Evolutionary conservation across 2,329 filamentous ascomycete genomes (phyloP).

Genomic region (Exophiala calicioides): DNA sequence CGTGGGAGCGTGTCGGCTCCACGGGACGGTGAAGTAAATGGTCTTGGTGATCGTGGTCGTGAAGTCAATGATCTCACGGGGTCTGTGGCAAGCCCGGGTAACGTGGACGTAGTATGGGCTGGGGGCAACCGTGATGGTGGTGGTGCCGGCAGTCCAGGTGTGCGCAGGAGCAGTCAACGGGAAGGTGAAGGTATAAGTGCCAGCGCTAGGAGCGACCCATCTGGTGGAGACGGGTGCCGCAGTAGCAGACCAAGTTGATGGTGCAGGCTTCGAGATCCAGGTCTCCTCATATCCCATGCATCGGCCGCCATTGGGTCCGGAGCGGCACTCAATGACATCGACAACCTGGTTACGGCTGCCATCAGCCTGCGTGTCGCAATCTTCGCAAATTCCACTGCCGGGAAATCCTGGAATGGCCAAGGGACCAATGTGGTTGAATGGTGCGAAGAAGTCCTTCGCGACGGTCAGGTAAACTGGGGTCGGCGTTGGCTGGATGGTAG

Average conservation of each 20-base stretch:
- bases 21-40: constrained; percentile 21
- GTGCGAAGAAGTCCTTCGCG: constrained; percentile 24
- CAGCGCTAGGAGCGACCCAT: constrained; percentile 18
- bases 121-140: constrained; percentile 24
- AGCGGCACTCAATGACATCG: constrained; percentile 24
- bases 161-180: constrained; percentile 15
- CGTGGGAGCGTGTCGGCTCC: constrained; percentile 14
- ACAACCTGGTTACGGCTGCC: constrained; percentile 25
- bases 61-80: constrained; percentile 24
- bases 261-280: constrained; percentile 23
- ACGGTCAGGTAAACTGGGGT: constrained; percentile 19
- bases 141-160: constrained; percentile 6
- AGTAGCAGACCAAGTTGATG: constrained; percentile 12
- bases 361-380: constrained; percentile 19
- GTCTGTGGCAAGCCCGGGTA: constrained; percentile 16
- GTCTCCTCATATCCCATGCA: constrained; percentile 22
- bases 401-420: constrained; percentile 28
- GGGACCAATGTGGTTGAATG: constrained; percentile 27
- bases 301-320: constrained; percentile 13
- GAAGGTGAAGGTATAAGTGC: constrained; percentile 28
- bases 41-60: constrained; percentile 27
- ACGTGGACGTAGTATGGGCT: constrained; percentile 24
- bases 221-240: constrained; percentile 13
- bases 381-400: constrained; percentile 27
- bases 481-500: constrained; percentile 11